A percentile compares a stretch with the other conserved stretches of the same genome.
Evolutionary conservation across 305 asterid species (phyloP).

Genomic region (Rubia balearica): DNA sequence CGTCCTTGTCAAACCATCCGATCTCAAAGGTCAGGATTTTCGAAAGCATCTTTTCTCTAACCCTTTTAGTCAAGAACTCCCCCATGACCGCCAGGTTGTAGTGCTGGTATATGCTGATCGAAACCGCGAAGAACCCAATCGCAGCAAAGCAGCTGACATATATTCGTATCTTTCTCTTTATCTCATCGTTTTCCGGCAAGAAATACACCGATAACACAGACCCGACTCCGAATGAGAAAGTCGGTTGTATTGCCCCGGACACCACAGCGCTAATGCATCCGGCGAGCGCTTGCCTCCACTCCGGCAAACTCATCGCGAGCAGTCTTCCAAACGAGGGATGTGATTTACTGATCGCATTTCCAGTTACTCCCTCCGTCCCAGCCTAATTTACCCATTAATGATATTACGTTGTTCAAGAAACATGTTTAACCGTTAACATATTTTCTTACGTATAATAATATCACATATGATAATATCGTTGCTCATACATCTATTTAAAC

Average conservation of each 20-base stretch:
- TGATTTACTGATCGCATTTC: background rate
- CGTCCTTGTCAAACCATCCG: conserved; percentile 95
- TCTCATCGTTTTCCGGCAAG: conserved; percentile 42
- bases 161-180: conserved; percentile 47
- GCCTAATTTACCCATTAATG: too few species aligned
- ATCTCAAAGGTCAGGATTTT: conserved; percentile 90
- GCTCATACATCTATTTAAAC: too few species aligned
- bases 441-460: too few species aligned
- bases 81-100: conserved; percentile 93
- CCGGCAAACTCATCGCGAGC: conserved; percentile 79
- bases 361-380: too few species aligned
- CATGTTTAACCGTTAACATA: too few species aligned
- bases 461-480: too few species aligned
- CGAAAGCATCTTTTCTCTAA: conserved; percentile 75
- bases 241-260: conserved; percentile 83
- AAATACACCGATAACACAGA: conserved; percentile 66
- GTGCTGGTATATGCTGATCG: conserved; percentile 57
- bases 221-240: conserved; percentile 72
- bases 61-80: conserved; percentile 72
- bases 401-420: too few species aligned
- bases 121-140: conserved; percentile 47
- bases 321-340: conserved; percentile 63
- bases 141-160: conserved; percentile 54
- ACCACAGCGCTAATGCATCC: conserved; percentile 63
- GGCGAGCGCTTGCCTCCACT: conserved; percentile 64